Base-by-base conservation (phyloP, 2,329 filamentous ascomycete species). In the Aspergillus fumigatiaffinis region DNA sequence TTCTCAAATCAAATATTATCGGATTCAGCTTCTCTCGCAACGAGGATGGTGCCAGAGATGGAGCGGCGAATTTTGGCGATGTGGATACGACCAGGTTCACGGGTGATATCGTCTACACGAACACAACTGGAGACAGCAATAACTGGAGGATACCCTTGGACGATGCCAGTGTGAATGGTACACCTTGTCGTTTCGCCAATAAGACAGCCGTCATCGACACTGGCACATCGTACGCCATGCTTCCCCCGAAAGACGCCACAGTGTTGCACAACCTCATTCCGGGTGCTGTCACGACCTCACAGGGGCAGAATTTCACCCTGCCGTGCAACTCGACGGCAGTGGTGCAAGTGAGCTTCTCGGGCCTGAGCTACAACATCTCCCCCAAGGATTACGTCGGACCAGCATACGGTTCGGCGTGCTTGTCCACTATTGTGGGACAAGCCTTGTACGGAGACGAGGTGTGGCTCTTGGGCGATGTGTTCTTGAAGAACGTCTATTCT, bases 401-500 rank as follows among this genome's bases (percentile, higher is more conserved):
- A 3, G 52, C 71, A 44, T 60, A 62, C 14, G 68, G 65, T 1
- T 63, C 65, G 1, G 68, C 71, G 17, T 86, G 83, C 61, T 64
- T 84, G 20, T 92, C 89, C 71, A 92, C 90, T 65, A 84, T 96
- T 38, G 87, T 91, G 53, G 89, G 88, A 1, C 81, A 85, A 26
- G 83, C 88, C 68, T 84, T 90, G 14, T 86, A 91, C 50, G 75
- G 80, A 0, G 80, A 65, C 66, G 70, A 76, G 35, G 75, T 86
- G 28, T 96, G 91, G 91, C 79, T 96, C n/a, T 74, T 96, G 1
- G 92, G 92, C 1, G 91, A 92, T 63, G 84, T 88, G 0, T 96
- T 96, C 66, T 76, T 96, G 60, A 96, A 95, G 77, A 96, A 95
- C 65, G 91, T 96, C 17, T 96, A 96, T 70, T 80, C 85, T 1